phyloP scores from a whole-genome alignment of 2,329 filamentous ascomycete species.

The Beauveria australis region DNA sequence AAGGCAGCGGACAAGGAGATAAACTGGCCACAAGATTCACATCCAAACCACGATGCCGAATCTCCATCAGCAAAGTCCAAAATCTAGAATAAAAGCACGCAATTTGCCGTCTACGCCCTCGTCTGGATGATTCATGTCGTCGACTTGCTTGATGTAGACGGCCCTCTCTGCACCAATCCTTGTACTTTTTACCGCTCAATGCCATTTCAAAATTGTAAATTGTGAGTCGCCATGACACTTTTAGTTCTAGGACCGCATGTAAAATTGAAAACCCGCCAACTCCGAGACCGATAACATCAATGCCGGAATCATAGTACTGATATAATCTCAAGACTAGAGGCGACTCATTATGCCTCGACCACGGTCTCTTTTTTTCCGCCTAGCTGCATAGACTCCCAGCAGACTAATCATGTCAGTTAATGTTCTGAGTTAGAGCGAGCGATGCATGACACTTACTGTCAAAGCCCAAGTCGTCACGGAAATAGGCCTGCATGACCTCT shows the following conservation, averaged over 20 bases:
- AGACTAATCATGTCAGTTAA: slow-evolving; percentile 31
- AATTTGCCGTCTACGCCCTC: slow-evolving; percentile 10
- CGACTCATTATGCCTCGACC: neutral
- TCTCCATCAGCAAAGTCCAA: too few species aligned
- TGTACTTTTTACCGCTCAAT: neutral
- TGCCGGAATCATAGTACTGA: neutral
- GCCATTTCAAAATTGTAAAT: neutral
- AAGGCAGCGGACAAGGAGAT: too few species aligned
- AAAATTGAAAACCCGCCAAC: neutral
- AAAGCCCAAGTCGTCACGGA: slow-evolving; percentile 60
- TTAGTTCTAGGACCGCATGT: neutral
- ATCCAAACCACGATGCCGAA: too few species aligned
- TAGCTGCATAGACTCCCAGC: slow-evolving; percentile 46
- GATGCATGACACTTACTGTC: slow-evolving; percentile 41
- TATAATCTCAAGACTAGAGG: neutral
- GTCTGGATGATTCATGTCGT: slow-evolving; percentile 43
- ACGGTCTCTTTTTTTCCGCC: slow-evolving; percentile 24
- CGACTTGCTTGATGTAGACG: slow-evolving; percentile 40
- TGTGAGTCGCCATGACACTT: neutral
- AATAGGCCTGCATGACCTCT: slow-evolving; percentile 55
- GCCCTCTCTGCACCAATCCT: slow-evolving; percentile 27
- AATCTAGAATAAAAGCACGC: too few species aligned
- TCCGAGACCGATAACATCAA: neutral
- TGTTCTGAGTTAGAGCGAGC: neutral
- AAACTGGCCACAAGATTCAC: too few species aligned